Evolutionary conservation across 1,139 yeast genomes (phyloP).

Genomic region (Eremothecium coryli): DNA sequence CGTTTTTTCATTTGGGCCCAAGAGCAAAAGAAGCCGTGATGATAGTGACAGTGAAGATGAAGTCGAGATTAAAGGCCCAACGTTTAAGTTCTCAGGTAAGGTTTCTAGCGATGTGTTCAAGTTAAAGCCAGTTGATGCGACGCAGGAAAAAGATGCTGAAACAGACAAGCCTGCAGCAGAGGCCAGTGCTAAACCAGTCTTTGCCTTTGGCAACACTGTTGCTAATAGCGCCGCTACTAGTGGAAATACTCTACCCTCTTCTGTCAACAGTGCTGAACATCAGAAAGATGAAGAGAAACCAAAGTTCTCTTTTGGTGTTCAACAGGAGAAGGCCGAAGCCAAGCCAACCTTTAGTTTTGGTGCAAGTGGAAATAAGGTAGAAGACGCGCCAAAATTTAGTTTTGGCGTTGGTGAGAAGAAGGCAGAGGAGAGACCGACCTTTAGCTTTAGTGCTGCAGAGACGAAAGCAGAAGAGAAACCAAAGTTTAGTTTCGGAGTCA

Average conservation of each 20-base stretch:
- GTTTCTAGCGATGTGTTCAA: slow-evolving; percentile 44
- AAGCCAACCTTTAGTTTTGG: slow-evolving; percentile 16
- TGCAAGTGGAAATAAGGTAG: slow-evolving; percentile 2
- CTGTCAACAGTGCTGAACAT: slow-evolving; percentile 3
- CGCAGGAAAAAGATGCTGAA: slow-evolving; percentile 4
- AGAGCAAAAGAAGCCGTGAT: slow-evolving; percentile 36
- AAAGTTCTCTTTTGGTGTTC: slow-evolving; percentile 20
- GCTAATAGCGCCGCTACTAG: slow-evolving; percentile 1
- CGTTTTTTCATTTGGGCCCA: slow-evolving; percentile 49
- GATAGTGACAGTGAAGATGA: slow-evolving; percentile 49
- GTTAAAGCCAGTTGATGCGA: slow-evolving; percentile 20
- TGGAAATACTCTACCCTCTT: slow-evolving; percentile 7
- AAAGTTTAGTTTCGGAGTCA: slow-evolving; percentile 31
- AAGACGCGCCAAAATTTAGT: slow-evolving; percentile 1
- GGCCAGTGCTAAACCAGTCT: slow-evolving; percentile 6
- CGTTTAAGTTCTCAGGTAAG: slow-evolving; percentile 44
- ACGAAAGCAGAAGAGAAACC: slow-evolving; percentile 21
- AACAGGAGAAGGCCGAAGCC: slow-evolving; percentile 5
- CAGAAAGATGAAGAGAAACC: slow-evolving; percentile 11
- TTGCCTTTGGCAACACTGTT: slow-evolving; percentile 5
- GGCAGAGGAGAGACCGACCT: slow-evolving; percentile 19
- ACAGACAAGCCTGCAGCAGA: slow-evolving; percentile 6
- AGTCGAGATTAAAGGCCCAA: slow-evolving; percentile 52
- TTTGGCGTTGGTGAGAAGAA: slow-evolving; percentile 5
- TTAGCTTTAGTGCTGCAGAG: slow-evolving; percentile 15